Conservation (phyloP, 176 grass and related monocot species). For the Oryza punctata region DNA sequence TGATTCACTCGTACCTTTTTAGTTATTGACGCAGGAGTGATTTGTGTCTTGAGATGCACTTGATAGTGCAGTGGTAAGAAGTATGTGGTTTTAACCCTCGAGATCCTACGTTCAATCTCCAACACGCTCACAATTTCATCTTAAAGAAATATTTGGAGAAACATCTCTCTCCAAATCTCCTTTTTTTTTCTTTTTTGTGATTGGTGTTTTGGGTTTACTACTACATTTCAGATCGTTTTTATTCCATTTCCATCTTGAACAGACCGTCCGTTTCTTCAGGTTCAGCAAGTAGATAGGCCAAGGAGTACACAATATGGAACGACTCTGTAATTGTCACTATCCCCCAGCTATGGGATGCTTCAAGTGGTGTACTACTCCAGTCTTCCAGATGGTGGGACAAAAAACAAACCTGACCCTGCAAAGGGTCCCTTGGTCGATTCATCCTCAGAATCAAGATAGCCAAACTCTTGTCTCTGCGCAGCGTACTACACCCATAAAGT, state of each 20-base stretch:
- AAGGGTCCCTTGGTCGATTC: neutral
- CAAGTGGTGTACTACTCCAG: neutral
- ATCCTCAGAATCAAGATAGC: slow-evolving; percentile 23
- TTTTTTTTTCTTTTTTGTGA: too few relatives aligned
- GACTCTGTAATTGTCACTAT: neutral
- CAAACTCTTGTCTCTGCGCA: neutral
- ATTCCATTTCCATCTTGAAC: neutral
- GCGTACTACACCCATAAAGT: neutral
- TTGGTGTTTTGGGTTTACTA: too few relatives aligned
- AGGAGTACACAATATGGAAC: neutral
- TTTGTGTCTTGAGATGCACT: too few relatives aligned
- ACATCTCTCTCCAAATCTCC: too few relatives aligned
- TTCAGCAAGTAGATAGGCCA: too few relatives aligned
- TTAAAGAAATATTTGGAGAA: too few relatives aligned
- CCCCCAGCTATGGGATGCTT: neutral
- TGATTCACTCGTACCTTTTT: too few relatives aligned
- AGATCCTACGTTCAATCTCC: too few relatives aligned
- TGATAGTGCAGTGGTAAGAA: too few relatives aligned
- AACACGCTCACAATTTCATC: too few relatives aligned
- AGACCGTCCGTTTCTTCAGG: neutral
- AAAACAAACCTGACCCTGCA: neutral
- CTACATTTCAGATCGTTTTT: neutral
- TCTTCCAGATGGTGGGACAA: neutral
- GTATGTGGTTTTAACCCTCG: too few relatives aligned
- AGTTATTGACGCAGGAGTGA: too few relatives aligned